These are phyloP conservation scores for Paramarasmius palmivorus DNA, from an alignment of 1,284 basidiomycete species.

Conservation along the genomic window DNA sequence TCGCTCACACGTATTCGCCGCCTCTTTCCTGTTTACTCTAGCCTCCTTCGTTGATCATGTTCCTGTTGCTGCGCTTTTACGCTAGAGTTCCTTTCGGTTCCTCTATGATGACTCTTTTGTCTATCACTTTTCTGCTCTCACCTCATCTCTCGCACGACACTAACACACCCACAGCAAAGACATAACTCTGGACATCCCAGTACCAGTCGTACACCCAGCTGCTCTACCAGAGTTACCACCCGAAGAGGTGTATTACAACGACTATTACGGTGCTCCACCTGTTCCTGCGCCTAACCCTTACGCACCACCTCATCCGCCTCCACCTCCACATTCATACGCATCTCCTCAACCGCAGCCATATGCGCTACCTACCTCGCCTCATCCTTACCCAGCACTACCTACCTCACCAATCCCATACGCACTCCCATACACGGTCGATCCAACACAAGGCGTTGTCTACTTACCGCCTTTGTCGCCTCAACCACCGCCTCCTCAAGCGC, in stretches of 20 bases:
- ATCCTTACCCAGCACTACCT: slow-evolving; percentile 33
- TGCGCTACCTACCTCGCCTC: slow-evolving; percentile 19
- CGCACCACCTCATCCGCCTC: slow-evolving; percentile 16
- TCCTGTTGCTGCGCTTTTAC: too few relatives aligned
- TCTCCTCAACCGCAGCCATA: slow-evolving; percentile 11
- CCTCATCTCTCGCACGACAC: slow-evolving; percentile 12
- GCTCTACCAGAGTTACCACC: slow-evolving; percentile 46
- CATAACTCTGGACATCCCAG: slow-evolving; percentile 60
- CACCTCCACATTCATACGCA: slow-evolving; percentile 14
- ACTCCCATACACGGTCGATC: slow-evolving; percentile 40
- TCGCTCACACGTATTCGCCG: too few relatives aligned
- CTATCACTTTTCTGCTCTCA: not conserved
- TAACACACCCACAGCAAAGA: slow-evolving; percentile 54
- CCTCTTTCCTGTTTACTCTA: too few relatives aligned
- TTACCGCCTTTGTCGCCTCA: slow-evolving; percentile 40
- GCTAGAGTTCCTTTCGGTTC: too few relatives aligned
- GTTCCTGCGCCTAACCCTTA: not conserved
- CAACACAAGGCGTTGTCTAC: slow-evolving; percentile 45
- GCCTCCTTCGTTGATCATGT: too few relatives aligned
- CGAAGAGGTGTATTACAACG: slow-evolving; percentile 5
- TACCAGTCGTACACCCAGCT: slow-evolving; percentile 62
- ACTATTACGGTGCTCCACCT: slow-evolving; percentile 8
- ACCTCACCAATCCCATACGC: slow-evolving; percentile 36
- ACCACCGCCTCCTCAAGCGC: slow-evolving; percentile 17
- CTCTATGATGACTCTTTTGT: too few relatives aligned